A percentile compares a stretch with the other conserved stretches of the same genome.
phyloP scores from a whole-genome alignment of 1,139 yeast genomes.

The Diutina neorugosa region DNA sequence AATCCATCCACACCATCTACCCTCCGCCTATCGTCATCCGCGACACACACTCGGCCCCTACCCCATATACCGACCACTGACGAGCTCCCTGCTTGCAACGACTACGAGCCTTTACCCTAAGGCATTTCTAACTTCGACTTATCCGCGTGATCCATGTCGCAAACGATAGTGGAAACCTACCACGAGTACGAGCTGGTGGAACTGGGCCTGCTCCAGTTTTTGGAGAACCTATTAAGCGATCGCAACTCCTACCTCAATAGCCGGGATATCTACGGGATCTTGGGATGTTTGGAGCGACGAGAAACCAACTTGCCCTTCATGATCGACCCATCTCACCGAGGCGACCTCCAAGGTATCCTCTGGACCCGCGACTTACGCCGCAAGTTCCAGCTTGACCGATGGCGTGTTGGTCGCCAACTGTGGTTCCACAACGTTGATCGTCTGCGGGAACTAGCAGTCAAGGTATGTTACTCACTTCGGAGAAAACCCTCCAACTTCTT shows the following conservation, averaged over 20 bases:
- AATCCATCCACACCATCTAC: background rate
- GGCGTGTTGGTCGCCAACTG: constrained; percentile 21
- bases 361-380: constrained; percentile 23
- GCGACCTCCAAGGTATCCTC: constrained; percentile 22
- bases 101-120: background rate
- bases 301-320: background rate
- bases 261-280: background rate
- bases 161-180: constrained; percentile 1
- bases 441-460: constrained; percentile 20
- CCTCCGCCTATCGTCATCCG: background rate
- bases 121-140: background rate
- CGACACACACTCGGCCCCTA: background rate
- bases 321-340: background rate
- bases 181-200: constrained; percentile 4
- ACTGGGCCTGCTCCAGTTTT: constrained; percentile 4
- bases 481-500: background rate
- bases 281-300: constrained; percentile 2
- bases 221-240: constrained; percentile 1
- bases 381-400: constrained; percentile 23
- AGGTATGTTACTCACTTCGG: constrained; percentile 18
- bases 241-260: background rate
- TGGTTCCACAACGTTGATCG: constrained; percentile 30
- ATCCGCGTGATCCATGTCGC: background rate
- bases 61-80: background rate
- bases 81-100: background rate